Evolutionary conservation across 805 yeast species (phyloP), one percentile per base, ranked within the genome.

Genomic region (Nakazawaea pomicola): DNA sequence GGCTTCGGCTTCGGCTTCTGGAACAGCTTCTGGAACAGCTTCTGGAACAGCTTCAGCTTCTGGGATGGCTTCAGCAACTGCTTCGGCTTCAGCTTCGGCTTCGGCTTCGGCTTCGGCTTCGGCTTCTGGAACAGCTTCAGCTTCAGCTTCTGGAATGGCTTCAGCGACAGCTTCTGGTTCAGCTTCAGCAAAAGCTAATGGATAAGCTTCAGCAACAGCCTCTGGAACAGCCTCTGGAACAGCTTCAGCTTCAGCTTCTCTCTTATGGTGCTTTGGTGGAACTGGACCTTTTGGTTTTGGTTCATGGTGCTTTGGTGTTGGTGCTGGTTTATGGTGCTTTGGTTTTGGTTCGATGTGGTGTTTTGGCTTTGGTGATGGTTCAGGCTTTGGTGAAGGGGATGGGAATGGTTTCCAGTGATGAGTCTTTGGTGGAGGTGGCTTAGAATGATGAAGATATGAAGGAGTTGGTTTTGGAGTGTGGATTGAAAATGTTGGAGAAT

Each of bases 241-340:
- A 12, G 43, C 38, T 21, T 27, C 37, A 7, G 38, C 38, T 33
- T 40, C 43, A 21, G 38, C 43, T 15, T 40, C 43, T 40, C 43
- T 40, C 43, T 40, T 40, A 28, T 21, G 36, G 25, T 40, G 43
- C 6, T 11, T 16, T 25, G 20, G n/a, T n/a, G n/a, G n/a, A n/a
- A n/a, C n/a, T n/a, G n/a, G n/a, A n/a, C n/a, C n/a, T n/a, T n/a
- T n/a, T n/a, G n/a, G n/a, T n/a, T n/a, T n/a, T n/a, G n/a, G n/a
- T n/a, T n/a, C n/a, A n/a, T n/a, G n/a, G 3, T 6, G 5, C 25
- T 29, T 20, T 34, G 37, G 39, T 3, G 21, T 17, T 21, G 41
- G 41, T 5, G 24, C 10, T 31, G 10, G 15, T 3, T 7, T 3
- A 19, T 27, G 40, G 3, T 6, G 5, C 25, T 29, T 20, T 34